phyloP scores from a whole-genome alignment of 208 protist genomes.

The Crithidia expoeki region DNA sequence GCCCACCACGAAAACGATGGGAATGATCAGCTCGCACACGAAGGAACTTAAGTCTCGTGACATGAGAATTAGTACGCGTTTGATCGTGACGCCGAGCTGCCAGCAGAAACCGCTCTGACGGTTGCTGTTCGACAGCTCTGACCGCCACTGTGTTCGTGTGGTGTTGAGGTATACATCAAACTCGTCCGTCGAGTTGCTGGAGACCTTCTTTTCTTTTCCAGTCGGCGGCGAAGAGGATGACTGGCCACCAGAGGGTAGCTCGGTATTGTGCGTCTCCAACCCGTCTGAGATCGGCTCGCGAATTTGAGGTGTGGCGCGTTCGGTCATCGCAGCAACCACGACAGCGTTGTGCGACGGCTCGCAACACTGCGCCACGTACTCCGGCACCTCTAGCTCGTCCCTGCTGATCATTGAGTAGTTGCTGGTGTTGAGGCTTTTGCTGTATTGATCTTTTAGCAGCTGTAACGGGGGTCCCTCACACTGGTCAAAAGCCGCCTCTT shows the following conservation, averaged over 20 bases:
- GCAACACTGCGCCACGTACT: not conserved
- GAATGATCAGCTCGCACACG: slow-evolving; percentile 68
- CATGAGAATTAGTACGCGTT: slow-evolving; percentile 54
- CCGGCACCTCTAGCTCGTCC: slow-evolving; percentile 13
- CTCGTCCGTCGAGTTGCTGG: slow-evolving; percentile 4
- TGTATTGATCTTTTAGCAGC: not conserved
- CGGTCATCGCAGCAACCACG: not conserved
- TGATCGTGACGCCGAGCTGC: slow-evolving; percentile 56
- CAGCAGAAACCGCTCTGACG: slow-evolving; percentile 43
- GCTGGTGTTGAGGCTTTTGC: no score
- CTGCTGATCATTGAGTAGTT: not conserved
- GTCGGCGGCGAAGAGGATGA: slow-evolving; percentile 1
- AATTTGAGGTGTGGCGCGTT: not conserved
- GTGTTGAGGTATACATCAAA: slow-evolving; percentile 19
- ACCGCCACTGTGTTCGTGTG: not conserved
- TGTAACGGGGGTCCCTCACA: not conserved
- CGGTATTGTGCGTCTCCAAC: not conserved
- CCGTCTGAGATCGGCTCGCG: slow-evolving; percentile 10
- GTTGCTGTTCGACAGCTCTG: not conserved
- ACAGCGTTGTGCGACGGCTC: slow-evolving; percentile 6
- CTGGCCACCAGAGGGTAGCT: not conserved
- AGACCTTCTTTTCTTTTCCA: not conserved
- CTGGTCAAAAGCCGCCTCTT: not conserved
- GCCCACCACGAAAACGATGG: slow-evolving; percentile 60
- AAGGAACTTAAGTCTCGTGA: slow-evolving; percentile 34